Evolutionary conservation across 164 flowering plant species (phyloP).

Genomic region (Santalum album): DNA sequence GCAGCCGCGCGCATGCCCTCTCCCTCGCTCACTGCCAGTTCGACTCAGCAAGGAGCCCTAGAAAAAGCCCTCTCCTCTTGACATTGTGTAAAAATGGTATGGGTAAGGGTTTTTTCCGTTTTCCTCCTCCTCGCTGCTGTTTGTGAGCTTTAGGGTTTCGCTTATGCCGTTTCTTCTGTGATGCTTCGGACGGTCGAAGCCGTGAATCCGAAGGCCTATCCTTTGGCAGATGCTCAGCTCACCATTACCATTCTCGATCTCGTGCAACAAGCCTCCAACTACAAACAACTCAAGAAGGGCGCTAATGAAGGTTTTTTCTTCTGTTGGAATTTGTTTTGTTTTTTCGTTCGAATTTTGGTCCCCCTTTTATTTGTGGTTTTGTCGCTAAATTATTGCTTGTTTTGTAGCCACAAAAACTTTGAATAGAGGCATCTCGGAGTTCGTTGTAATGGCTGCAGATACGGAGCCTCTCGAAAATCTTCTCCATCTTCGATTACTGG

Average conservation of each 20-base stretch:
- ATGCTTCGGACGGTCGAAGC: neutral
- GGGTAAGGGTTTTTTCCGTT: no score
- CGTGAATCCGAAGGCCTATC: slow-evolving; percentile 1
- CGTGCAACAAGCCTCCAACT: slow-evolving; percentile 7
- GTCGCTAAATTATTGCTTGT: neutral
- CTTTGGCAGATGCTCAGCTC: slow-evolving; percentile 22
- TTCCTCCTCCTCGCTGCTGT: no score
- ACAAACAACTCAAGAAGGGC: slow-evolving; percentile 20
- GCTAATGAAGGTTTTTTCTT: slow-evolving; percentile 25
- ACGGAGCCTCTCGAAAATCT: slow-evolving; percentile 12
- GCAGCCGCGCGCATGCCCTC: no score
- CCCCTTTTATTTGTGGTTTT: neutral
- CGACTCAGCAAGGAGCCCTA: no score
- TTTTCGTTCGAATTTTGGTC: neutral
- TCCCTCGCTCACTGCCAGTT: no score
- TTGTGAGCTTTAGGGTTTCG: no score
- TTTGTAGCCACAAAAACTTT: slow-evolving; percentile 13
- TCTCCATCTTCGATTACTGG: slow-evolving; percentile 15
- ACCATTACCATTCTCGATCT: slow-evolving; percentile 20
- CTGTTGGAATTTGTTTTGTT: neutral
- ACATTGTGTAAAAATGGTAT: no score
- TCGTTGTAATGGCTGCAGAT: slow-evolving; percentile 16
- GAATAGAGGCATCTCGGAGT: slow-evolving; percentile 14
- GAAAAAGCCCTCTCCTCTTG: no score
- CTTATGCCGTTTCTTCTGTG: neutral